Conservation (phyloP, 2,329 filamentous ascomycete genomes). For the Tolypocladium tundrense region DNA sequence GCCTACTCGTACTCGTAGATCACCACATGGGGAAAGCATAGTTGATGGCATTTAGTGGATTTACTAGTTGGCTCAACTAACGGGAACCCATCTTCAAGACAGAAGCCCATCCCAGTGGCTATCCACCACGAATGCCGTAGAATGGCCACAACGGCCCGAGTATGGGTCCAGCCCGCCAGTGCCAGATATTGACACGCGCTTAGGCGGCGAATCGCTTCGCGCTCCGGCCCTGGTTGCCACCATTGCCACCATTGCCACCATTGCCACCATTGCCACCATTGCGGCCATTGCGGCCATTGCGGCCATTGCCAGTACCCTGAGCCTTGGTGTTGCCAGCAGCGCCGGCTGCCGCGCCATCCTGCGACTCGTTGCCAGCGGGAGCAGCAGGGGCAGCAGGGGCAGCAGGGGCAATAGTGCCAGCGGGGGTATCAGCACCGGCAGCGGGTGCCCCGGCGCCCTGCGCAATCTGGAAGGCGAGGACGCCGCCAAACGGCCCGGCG, state of each 20-base stretch:
- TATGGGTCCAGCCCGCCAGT: background rate
- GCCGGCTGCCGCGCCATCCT: background rate
- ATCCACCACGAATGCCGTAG: background rate
- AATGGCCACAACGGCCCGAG: background rate
- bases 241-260: background rate
- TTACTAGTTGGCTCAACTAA: no score
- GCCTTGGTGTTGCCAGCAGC: background rate
- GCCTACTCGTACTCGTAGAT: background rate
- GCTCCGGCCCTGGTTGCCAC: background rate
- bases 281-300: background rate
- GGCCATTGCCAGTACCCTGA: background rate
- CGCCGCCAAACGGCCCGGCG: slow-evolving; percentile 31
- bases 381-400: background rate
- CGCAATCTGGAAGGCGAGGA: slow-evolving; percentile 28
- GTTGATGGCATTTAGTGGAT: no score
- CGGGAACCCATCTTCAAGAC: no score
- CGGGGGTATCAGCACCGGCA: background rate
- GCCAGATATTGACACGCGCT: background rate
- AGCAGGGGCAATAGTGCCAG: background rate
- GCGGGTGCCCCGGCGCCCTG: background rate
- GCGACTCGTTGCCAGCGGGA: background rate
- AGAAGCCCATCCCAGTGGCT: background rate
- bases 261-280: background rate
- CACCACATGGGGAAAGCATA: background rate
- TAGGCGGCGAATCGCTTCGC: background rate